phyloP scores from a whole-genome alignment of 441 rosid species.

The California macrophylla region DNA sequence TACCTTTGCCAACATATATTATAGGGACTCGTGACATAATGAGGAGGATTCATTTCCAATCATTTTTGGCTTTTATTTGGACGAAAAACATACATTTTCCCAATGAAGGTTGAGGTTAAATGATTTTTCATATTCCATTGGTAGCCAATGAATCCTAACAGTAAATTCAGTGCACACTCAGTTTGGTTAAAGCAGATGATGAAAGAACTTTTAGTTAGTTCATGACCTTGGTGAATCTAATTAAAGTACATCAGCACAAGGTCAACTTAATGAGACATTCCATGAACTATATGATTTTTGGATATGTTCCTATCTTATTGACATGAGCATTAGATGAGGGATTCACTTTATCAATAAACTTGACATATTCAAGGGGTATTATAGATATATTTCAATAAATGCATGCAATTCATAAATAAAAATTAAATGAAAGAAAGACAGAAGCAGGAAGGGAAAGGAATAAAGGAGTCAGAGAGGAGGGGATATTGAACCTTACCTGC shows the following conservation, averaged over 20 bases:
- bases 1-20: neutral
- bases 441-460: constrained; percentile 6
- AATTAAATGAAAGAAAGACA: constrained; percentile 1
- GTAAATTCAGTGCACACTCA: neutral
- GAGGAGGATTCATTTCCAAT: neutral
- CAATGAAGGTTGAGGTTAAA: neutral
- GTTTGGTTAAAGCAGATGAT: neutral
- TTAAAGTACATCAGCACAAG: neutral
- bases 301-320: neutral
- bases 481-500: constrained; percentile 50
- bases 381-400: neutral
- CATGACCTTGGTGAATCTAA: neutral
- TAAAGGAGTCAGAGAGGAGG: constrained; percentile 4
- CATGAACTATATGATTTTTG: neutral
- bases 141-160: neutral
- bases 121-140: neutral
- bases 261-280: neutral
- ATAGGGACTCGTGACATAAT: neutral
- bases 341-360: neutral
- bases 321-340: neutral
- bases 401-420: neutral
- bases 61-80: neutral
- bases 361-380: neutral
- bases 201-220: neutral
- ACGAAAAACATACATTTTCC: neutral